Evolutionary conservation across 805 yeast genomes (phyloP), one percentile per base, ranked within the genome.

Genomic region (Kuraishia ogatae): DNA sequence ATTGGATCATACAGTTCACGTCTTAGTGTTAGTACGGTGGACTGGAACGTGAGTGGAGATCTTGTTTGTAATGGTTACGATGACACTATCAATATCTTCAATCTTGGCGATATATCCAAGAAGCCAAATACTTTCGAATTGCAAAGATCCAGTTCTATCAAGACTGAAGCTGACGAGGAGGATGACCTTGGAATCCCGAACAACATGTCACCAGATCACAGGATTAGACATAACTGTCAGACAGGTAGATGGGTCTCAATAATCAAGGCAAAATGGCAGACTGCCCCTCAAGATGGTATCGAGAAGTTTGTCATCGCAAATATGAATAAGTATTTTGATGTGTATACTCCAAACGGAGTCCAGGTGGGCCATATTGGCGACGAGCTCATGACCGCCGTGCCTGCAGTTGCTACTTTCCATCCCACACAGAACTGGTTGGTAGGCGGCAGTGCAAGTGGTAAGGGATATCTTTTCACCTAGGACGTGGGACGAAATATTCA

Each of bases 201-300:
- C 7, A 79, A 77, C 53, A 61, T 90, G 39, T 66, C 63, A n/a
- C 96, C 97, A 0, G 64, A 76, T 28, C 77, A 81, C 26, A 81
- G 82, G 10, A 75, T 93, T 52, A 81, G 80, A 55, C 99, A 94
- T 66, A 94, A 94, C 64, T 94, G 99, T 71, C 97, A 93, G 68
- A 87, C 97, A 0, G 99, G 99, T 0, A 76, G 97, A 60, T 93
- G 99, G 99, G 97, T 94, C 0, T 85, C 96, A 1, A 93, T 93
- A 51, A 72, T 93, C 56, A 90, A 93, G 62, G 84, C 97, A 0
- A 79, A 83, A 64, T 93, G 97, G 96, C 97, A 94, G 58, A 67
- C 70, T 1, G 71, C 77, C 35, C 96, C 96, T 0, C 65, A 61
- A 6, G 96, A 90, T 64, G 81, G 83, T 0, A 75, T 80, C 29